Conservation (phyloP, 805 yeast genomes). For the Candida xyloterini region DNA sequence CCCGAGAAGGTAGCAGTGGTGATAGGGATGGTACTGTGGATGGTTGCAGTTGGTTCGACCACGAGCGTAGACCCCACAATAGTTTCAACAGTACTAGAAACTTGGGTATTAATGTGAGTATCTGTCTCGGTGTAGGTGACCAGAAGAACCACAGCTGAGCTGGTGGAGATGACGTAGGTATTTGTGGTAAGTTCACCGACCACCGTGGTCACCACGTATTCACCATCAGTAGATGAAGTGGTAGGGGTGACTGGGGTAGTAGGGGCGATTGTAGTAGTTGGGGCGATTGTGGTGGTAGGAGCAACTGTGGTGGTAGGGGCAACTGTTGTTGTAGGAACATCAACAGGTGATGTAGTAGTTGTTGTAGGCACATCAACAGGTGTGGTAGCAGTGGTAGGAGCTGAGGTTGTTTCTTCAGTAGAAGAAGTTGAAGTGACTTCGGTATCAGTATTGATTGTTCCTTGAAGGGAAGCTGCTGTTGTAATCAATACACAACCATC, state of each 20-base stretch:
- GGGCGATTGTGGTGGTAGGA: constrained; percentile 9
- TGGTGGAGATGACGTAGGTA: constrained; percentile 19
- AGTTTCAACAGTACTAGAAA: constrained; percentile 5
- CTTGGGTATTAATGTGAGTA: constrained; percentile 4
- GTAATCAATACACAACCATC: constrained; percentile 29
- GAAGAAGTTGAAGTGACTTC: constrained; percentile 7
- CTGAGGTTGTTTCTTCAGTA: not conserved
- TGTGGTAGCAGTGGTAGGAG: constrained; percentile 9
- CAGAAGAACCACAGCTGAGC: constrained; percentile 18
- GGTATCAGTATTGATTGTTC: constrained; percentile 25
- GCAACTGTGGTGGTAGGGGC: constrained; percentile 8
- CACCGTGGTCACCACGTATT: constrained; percentile 13
- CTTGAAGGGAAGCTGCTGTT: constrained; percentile 24
- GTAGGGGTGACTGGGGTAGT: constrained; percentile 8
- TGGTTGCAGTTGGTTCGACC: constrained; percentile 14
- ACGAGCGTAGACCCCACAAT: constrained; percentile 8
- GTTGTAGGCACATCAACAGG: too few relatives aligned
- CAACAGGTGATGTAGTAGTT: constrained; percentile 11
- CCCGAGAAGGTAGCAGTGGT: constrained; percentile 10
- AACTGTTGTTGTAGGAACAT: constrained; percentile 13
- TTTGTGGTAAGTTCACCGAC: constrained; percentile 12
- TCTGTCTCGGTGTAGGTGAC: constrained; percentile 20
- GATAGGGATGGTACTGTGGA: constrained; percentile 9
- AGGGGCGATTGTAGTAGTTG: constrained; percentile 9
- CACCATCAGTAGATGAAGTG: not conserved